phyloP scores from a whole-genome alignment of 345 rosid species.

The Eucalyptus erythrocorys region DNA sequence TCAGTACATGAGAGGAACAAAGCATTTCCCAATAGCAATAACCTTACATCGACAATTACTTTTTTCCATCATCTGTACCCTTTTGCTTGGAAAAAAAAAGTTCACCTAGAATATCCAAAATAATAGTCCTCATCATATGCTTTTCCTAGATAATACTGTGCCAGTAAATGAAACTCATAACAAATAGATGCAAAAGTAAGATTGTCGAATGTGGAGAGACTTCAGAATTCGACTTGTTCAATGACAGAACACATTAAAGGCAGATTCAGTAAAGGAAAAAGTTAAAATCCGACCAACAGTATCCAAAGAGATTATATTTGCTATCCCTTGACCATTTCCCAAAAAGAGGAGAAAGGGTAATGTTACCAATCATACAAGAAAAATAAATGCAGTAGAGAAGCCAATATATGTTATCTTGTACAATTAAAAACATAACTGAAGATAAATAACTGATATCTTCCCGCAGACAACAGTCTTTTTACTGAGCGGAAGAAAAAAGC shows the following conservation, averaged over 20 bases:
- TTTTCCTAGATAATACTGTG: neutral
- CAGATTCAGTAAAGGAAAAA: neutral
- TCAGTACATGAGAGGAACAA: neutral
- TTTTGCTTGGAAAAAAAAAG: neutral
- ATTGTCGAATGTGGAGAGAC: neutral
- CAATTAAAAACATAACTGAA: neutral
- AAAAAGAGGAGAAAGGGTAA: neutral
- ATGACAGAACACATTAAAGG: neutral
- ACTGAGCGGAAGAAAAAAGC: neutral
- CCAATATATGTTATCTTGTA: neutral
- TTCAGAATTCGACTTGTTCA: neutral
- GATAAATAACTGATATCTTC: neutral
- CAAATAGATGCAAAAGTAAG: neutral
- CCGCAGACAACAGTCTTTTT: neutral
- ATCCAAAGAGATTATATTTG: neutral
- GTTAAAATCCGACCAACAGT: neutral
- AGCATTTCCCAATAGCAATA: neutral
- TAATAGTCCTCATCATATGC: neutral
- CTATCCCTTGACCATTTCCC: neutral
- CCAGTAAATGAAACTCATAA: neutral
- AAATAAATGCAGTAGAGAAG: neutral
- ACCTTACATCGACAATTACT: neutral
- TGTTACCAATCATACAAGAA: neutral
- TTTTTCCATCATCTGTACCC: neutral
- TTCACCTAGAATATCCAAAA: neutral